These are phyloP conservation scores for Scheffersomyces quercinus DNA, from an alignment of 1,139 yeast species.

Conservation along the genomic window DNA sequence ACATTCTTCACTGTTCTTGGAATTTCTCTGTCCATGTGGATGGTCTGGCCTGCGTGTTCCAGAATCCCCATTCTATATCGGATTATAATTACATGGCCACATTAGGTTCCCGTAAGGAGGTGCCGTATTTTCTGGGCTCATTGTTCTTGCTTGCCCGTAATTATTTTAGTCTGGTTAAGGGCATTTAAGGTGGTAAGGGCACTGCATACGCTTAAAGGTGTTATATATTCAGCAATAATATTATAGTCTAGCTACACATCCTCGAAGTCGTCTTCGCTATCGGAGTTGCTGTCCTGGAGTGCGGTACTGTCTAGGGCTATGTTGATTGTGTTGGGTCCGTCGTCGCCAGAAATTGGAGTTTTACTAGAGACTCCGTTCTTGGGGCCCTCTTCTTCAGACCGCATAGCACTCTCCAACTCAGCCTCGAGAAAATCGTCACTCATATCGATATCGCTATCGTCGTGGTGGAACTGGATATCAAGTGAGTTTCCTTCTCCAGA, in stretches of 20 bases:
- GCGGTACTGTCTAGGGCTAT: neutral
- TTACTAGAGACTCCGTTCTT: neutral
- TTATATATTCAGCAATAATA: conserved; percentile 78
- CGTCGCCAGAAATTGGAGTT: neutral
- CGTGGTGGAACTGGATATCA: conserved; percentile 4
- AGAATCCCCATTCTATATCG: too few relatives aligned
- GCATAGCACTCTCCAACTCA: conserved; percentile 6
- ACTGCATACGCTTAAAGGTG: too few relatives aligned
- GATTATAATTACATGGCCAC: too few relatives aligned
- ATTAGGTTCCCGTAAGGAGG: too few relatives aligned
- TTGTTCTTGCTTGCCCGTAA: too few relatives aligned
- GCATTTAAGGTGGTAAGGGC: too few relatives aligned
- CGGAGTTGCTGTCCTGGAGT: conserved; percentile 1
- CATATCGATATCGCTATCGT: conserved; percentile 1
- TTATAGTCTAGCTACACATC: conserved; percentile 47
- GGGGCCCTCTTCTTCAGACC: conserved; percentile 7
- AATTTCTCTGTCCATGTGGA: too few relatives aligned
- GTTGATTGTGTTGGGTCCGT: too few relatives aligned
- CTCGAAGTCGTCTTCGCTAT: conserved; percentile 15
- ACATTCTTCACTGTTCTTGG: too few relatives aligned
- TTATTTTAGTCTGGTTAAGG: too few relatives aligned
- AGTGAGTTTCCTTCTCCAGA: neutral
- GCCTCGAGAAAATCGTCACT: conserved; percentile 5
- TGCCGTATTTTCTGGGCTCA: too few relatives aligned
- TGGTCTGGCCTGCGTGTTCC: too few relatives aligned